These are phyloP conservation scores for Tetracentron sinense DNA, from an alignment of 164 flowering plant species.

Conservation along the genomic window DNA sequence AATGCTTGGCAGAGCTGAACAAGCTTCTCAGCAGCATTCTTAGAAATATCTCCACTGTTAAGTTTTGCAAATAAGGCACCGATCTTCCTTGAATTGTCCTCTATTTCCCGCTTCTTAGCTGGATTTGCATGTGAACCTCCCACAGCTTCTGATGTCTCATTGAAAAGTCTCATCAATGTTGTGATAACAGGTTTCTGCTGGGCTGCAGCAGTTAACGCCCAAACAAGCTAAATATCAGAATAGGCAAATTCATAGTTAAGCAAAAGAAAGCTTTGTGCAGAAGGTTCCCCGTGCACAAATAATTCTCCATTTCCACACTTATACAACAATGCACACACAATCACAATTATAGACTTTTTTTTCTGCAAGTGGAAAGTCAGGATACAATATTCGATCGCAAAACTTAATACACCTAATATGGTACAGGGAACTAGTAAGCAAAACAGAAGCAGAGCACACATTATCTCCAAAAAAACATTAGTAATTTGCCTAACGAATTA, in stretches of 20 bases:
- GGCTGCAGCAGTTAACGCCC: slow-evolving; percentile 36
- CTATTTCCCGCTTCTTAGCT: slow-evolving; percentile 87
- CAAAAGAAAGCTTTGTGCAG: background rate
- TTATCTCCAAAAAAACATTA: too few species aligned
- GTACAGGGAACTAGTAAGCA: too few species aligned
- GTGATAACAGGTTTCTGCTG: slow-evolving; percentile 71
- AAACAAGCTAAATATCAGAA: background rate
- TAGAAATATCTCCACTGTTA: slow-evolving; percentile 82
- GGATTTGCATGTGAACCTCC: slow-evolving; percentile 87
- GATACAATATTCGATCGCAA: too few species aligned
- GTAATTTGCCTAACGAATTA: too few species aligned
- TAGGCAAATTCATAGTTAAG: background rate
- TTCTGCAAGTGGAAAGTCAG: too few species aligned
- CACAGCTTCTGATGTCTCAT: slow-evolving; percentile 84
- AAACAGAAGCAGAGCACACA: too few species aligned
- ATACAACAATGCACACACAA: too few species aligned
- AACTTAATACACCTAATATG: too few species aligned
- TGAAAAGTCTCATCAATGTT: slow-evolving; percentile 77
- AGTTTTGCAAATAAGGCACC: slow-evolving; percentile 91
- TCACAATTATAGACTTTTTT: too few species aligned
- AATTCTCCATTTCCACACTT: too few species aligned
- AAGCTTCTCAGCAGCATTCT: slow-evolving; percentile 83
- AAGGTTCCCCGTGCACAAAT: too few species aligned
- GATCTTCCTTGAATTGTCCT: slow-evolving; percentile 86
- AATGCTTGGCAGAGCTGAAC: slow-evolving; percentile 83